Conservation (phyloP, 1,284 basidiomycete genomes). For the Ceratobasidium sp. region DNA sequence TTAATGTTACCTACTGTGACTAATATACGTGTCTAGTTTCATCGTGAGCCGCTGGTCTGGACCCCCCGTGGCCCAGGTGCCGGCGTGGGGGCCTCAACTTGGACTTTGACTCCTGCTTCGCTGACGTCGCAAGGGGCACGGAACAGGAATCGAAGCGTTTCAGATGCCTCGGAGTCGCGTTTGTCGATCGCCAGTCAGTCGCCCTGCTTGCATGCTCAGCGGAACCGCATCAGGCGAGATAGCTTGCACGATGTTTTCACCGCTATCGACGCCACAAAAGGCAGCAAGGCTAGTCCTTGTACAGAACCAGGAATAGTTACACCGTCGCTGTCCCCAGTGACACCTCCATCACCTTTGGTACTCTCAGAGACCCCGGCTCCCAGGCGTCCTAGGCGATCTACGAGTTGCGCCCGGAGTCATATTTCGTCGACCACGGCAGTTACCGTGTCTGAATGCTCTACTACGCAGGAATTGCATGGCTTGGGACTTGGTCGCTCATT, state of each 20-base stretch:
- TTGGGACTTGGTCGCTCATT: slow-evolving; percentile 32
- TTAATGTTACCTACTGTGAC: not conserved
- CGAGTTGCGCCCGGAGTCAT: slow-evolving; percentile 40
- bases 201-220: slow-evolving; percentile 37
- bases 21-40: slow-evolving; percentile 8
- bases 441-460: slow-evolving; percentile 43
- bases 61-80: slow-evolving; percentile 39
- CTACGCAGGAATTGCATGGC: slow-evolving; percentile 27
- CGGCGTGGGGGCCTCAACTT: slow-evolving; percentile 36
- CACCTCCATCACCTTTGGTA: not conserved
- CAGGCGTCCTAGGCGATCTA: slow-evolving; percentile 6
- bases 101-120: slow-evolving; percentile 40
- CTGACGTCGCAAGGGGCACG: slow-evolving; percentile 14
- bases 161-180: slow-evolving; percentile 39
- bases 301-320: not conserved
- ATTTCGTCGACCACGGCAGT: slow-evolving; percentile 37
- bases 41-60: slow-evolving; percentile 43
- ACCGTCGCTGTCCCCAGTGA: slow-evolving; percentile 6
- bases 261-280: slow-evolving; percentile 11
- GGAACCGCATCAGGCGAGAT: slow-evolving; percentile 19
- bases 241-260: slow-evolving; percentile 40
- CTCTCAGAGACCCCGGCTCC: slow-evolving; percentile 1
- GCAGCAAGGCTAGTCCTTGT: slow-evolving; percentile 8
- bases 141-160: slow-evolving; percentile 25
- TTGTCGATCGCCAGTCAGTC: slow-evolving; percentile 28